phyloP scores from a whole-genome alignment of 345 rosid species.

The Euphorbia peplus region DNA sequence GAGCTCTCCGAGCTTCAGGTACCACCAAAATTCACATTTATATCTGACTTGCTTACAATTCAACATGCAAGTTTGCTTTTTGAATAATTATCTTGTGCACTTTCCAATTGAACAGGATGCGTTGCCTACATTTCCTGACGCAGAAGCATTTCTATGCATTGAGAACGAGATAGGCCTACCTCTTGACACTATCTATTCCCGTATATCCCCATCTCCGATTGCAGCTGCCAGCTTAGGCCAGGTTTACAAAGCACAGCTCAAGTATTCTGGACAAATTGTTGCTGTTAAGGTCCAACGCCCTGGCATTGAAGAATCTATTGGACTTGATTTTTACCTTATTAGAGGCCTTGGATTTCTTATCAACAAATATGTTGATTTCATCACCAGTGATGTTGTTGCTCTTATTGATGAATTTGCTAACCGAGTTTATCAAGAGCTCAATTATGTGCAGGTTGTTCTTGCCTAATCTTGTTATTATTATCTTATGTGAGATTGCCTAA shows the following conservation, averaged over 20 bases:
- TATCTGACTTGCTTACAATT: background rate
- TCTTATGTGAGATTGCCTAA: background rate
- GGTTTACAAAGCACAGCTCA: constrained; percentile 90
- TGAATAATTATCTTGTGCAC: background rate
- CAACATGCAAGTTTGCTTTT: background rate
- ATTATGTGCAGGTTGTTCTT: constrained; percentile 76
- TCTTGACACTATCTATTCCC: constrained; percentile 64
- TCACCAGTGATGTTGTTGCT: constrained; percentile 78
- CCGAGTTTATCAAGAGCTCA: constrained; percentile 92
- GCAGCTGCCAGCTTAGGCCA: constrained; percentile 98
- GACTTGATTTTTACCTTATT: constrained; percentile 81
- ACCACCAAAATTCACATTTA: background rate
- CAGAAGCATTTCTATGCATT: constrained; percentile 81
- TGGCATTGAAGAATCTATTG: constrained; percentile 83
- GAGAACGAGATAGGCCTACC: constrained; percentile 77
- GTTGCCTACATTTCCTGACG: constrained; percentile 94
- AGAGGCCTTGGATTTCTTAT: constrained; percentile 75
- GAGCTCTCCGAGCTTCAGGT: constrained; percentile 96
- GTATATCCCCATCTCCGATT: constrained; percentile 76
- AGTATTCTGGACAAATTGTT: constrained; percentile 67
- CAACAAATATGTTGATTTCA: constrained; percentile 69
- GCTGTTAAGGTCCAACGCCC: constrained; percentile 98
- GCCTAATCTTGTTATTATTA: background rate
- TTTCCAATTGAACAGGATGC: constrained; percentile 59
- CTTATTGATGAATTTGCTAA: constrained; percentile 88